phyloP scores from a whole-genome alignment of 805 yeast genomes.

The Cyberlindnera amylophila region DNA sequence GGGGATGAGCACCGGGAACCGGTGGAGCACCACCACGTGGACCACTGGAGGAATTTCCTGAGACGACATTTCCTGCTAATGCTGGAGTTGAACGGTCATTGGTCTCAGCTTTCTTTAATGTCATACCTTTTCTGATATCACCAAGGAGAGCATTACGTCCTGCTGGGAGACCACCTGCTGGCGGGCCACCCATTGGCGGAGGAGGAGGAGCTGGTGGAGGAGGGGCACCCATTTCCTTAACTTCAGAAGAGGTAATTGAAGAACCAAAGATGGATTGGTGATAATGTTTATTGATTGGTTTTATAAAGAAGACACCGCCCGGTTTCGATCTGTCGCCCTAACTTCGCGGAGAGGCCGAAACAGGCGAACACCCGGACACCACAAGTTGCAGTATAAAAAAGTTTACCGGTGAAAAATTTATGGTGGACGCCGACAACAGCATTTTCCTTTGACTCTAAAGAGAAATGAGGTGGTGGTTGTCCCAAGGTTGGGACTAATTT shows the following conservation, averaged over 20 bases:
- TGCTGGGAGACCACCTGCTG: conserved; percentile 49
- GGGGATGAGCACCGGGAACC: conserved; percentile 9
- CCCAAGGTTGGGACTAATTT: too few species aligned
- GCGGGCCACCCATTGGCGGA: conserved; percentile 39
- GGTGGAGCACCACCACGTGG: conserved; percentile 13
- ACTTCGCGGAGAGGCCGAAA: neutral
- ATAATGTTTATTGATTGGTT: neutral
- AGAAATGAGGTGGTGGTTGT: too few species aligned
- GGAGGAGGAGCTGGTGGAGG: conserved; percentile 66
- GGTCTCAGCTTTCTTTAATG: conserved; percentile 59
- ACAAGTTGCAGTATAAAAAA: neutral
- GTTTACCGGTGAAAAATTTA: neutral
- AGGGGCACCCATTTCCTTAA: conserved; percentile 38
- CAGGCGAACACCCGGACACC: neutral
- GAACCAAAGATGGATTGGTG: neutral
- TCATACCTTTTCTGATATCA: conserved; percentile 72
- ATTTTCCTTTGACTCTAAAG: too few species aligned
- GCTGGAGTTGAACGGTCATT: conserved; percentile 63
- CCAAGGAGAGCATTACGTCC: conserved; percentile 63
- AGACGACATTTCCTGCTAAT: conserved; percentile 36
- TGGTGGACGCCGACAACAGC: too few species aligned
- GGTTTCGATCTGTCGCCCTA: neutral
- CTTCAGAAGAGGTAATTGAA: too few species aligned
- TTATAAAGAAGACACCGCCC: too few species aligned
- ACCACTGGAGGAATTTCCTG: conserved; percentile 1